Conservation (phyloP, 176 grass and related monocot species). For the barley (Hordeum vulgare) region DNA sequence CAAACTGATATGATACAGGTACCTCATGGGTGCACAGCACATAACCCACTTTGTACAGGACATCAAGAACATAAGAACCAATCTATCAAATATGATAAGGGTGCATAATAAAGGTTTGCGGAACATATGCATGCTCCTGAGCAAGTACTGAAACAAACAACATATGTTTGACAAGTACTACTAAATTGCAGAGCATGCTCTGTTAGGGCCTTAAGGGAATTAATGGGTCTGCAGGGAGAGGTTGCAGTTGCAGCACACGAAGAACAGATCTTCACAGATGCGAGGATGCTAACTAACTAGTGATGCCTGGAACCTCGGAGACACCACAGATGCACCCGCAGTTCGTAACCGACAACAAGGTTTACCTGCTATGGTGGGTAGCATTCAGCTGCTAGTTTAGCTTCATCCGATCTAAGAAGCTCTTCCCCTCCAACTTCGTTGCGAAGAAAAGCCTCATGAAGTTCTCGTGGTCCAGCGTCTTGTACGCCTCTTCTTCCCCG, state of each 20-base stretch:
- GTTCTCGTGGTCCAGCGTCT: slow-evolving; percentile 11
- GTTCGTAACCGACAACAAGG: background rate
- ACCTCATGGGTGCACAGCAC: too few relatives aligned
- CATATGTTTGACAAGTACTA: background rate
- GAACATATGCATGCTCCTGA: background rate
- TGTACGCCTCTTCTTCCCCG: slow-evolving; percentile 10
- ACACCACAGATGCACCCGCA: background rate
- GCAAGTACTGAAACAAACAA: background rate
- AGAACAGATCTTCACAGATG: background rate
- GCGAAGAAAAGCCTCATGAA: slow-evolving; percentile 37
- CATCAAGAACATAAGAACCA: background rate
- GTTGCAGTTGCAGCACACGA: slow-evolving; percentile 15
- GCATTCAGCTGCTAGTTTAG: background rate
- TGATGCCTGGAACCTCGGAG: background rate
- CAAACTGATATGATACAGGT: background rate
- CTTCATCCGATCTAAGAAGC: slow-evolving; percentile 23
- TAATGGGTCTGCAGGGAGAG: background rate
- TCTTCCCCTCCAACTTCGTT: slow-evolving; percentile 24
- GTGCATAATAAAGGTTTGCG: background rate
- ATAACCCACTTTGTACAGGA: background rate
- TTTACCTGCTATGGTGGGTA: background rate
- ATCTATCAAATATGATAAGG: background rate
- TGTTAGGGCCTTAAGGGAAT: background rate
- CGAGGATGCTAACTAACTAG: background rate
- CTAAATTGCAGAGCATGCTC: background rate